A percentile compares a stretch with the other conserved stretches of the same genome.
Evolutionary conservation across 208 protist genomes (phyloP).

Genomic region (Trypanosoma platydactyli): DNA sequence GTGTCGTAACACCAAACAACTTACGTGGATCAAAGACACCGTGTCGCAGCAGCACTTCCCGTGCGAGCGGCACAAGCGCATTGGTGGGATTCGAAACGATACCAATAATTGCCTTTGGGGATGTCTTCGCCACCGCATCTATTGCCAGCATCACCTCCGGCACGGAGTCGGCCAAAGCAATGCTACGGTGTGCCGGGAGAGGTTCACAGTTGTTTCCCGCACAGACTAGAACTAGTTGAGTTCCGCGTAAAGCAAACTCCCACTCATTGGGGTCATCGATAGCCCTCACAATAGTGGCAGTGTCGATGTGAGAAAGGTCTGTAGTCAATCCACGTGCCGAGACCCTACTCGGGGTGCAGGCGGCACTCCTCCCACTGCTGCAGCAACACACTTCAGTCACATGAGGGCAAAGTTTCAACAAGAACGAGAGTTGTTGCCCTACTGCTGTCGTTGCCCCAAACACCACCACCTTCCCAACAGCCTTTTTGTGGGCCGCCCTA

Average conservation of each 20-base stretch:
- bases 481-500: conserved; percentile 9
- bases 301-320: conserved; percentile 85
- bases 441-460: conserved; percentile 92
- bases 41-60: conserved; percentile 77
- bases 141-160: conserved; percentile 72
- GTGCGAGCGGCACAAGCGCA: conserved; percentile 90
- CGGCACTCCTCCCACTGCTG: conserved; percentile 38
- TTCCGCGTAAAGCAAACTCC: conserved; percentile 60
- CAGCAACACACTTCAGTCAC: conserved; percentile 80
- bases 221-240: conserved; percentile 89
- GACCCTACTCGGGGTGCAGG: conserved; percentile 18
- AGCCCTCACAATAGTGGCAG: conserved; percentile 35
- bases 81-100: conserved; percentile 94
- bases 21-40: conserved; percentile 79
- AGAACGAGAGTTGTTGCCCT: conserved; percentile 92
- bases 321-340: conserved; percentile 56
- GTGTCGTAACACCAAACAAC: conserved; percentile 92
- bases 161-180: conserved; percentile 84
- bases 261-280: conserved; percentile 49
- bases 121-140: conserved; percentile 61
- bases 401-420: conserved; percentile 87
- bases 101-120: conserved; percentile 73
- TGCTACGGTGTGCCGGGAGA: conserved; percentile 84
- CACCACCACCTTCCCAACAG: conserved; percentile 80
- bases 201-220: conserved; percentile 89